Percentiles rank a stretch among this genome's conserved stretches.
Evolutionary conservation across 805 yeast species (phyloP).

Genomic region (Kregervanrija fluxuum): DNA sequence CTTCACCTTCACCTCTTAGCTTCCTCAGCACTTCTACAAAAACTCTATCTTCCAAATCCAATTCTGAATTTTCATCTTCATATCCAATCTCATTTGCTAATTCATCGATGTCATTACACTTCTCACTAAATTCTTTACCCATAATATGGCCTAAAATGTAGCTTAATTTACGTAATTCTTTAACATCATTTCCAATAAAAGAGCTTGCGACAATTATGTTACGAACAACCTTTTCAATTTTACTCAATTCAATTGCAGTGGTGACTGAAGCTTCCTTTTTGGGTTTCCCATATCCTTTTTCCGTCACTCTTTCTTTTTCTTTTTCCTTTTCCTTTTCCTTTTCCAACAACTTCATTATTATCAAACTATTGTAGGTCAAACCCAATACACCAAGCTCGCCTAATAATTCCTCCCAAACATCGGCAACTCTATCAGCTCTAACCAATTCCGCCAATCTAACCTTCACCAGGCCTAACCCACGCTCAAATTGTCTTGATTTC

Average conservation of each 20-base stretch:
- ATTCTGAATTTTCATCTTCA: background rate
- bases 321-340: background rate
- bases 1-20: conserved; percentile 23
- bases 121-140: background rate
- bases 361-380: too few species aligned
- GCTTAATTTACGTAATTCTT: conserved; percentile 9
- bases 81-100: background rate
- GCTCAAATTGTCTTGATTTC: conserved; percentile 10
- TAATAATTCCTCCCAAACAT: conserved; percentile 14
- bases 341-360: too few species aligned
- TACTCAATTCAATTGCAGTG: too few species aligned
- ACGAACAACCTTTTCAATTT: conserved; percentile 6
- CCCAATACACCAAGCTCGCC: conserved; percentile 11
- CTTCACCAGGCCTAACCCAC: conserved; percentile 7
- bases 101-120: conserved; percentile 1
- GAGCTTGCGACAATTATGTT: conserved; percentile 9
- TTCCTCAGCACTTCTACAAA: conserved; percentile 17
- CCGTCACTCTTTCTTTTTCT: background rate
- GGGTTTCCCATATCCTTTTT: background rate
- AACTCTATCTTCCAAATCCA: conserved; percentile 12
- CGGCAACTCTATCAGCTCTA: conserved; percentile 10
- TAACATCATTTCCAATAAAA: conserved; percentile 11
- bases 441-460: conserved; percentile 9
- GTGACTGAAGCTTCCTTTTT: background rate
- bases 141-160: conserved; percentile 3